Evolutionary conservation across 2,329 filamentous ascomycete genomes (phyloP), one percentile per base, ranked within the genome.

Genomic region (Fusarium multiceps): DNA sequence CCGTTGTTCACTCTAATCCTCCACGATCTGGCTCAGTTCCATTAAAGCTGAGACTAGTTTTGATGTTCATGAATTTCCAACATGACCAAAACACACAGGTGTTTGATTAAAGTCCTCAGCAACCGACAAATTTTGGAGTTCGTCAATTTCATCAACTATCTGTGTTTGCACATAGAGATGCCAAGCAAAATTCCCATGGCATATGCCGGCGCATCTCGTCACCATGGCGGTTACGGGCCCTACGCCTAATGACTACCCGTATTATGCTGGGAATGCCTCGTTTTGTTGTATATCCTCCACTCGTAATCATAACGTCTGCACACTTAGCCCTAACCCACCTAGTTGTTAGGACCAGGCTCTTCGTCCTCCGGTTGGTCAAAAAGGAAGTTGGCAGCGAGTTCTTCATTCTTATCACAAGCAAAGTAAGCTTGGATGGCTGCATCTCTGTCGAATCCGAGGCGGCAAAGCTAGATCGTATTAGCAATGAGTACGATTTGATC

Each of bases 401-500:
- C 96, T 83, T 99, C 96, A 80, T 99, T 98, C 88, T 98, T 99
- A 82, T 99, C 96, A 81, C 96, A 99, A 34, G 96, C 96, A 79
- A 99, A 99, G 83, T 98, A 99, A 27, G 96, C 96, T 83, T 99
- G 95, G 73, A 98, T 97, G 54, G 96, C 96, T 74, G 94, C 89
- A 74, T 98, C 94, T 64, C 94, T 90, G 75, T 95, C 90, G 79
- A 99, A 99, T 37, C 96, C 96, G 46, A 99, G 90, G 69, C 92
- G 92, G 83, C 93, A 97, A 77, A 99, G 86, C 93, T 97, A 70
- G 42, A 60, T 43, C 43, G 42, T 53, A 62, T 66, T n/a, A 45
- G 58, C 40, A 46, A 50, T 25, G 8, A 11, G 20, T n/a, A 30
- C 27, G 59, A 20, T 47, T 84, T 88, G 14, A 30, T 48, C 48